phyloP scores from a whole-genome alignment of 164 flowering plant genomes.

The Umbellularia californica region DNA sequence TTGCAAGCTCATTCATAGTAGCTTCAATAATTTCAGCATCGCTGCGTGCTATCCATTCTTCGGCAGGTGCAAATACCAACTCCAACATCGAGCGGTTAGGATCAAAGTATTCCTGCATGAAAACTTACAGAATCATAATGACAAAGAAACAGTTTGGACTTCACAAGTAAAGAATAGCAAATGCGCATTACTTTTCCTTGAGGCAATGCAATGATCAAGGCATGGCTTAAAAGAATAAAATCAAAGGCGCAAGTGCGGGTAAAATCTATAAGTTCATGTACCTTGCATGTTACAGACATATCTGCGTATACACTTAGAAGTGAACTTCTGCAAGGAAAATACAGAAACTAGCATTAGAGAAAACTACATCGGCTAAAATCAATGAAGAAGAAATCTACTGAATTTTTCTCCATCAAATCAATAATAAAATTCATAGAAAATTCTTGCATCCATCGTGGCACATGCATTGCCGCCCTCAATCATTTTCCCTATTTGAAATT shows the following conservation, averaged over 20 bases:
- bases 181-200: not conserved
- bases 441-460: not conserved
- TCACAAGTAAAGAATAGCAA: not conserved
- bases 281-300: conserved; percentile 98
- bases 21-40: conserved; percentile 92
- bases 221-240: not conserved
- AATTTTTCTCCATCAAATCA: not conserved
- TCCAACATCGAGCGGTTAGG: conserved; percentile 93
- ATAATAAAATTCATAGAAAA: not conserved
- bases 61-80: conserved; percentile 98
- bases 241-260: not conserved
- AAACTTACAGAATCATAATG: conserved; percentile 3
- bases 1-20: conserved; percentile 90
- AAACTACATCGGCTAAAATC: not conserved
- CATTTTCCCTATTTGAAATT: not conserved
- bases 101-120: conserved; percentile 81
- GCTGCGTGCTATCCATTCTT: conserved; percentile 89
- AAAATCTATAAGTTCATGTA: conserved; percentile 17
- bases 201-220: not conserved
- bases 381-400: not conserved
- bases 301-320: conserved; percentile 97
- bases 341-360: not conserved
- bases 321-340: conserved; percentile 66
- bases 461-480: not conserved
- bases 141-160: not conserved